phyloP scores from a whole-genome alignment of 2,329 filamentous ascomycete species.

The Nigrograna mackinnonii region DNA sequence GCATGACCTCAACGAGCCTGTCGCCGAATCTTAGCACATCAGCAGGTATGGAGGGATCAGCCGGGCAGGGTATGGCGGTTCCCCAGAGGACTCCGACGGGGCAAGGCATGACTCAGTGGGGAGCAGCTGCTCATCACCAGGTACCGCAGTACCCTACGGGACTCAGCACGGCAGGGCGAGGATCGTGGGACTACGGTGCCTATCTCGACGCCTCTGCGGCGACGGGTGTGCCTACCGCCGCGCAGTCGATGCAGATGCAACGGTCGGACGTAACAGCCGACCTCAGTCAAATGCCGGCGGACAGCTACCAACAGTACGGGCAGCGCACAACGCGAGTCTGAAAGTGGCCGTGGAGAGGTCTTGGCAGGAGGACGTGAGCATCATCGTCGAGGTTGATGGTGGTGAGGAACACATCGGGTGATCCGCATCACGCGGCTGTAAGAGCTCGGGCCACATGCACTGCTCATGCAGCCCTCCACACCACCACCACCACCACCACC shows the following conservation, averaged over 20 bases:
- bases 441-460: constrained; percentile 24
- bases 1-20: constrained; percentile 47
- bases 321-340: constrained; percentile 42
- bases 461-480: constrained; percentile 17
- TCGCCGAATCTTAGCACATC: constrained; percentile 48
- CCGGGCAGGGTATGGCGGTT: constrained; percentile 36
- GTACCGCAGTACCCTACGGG: constrained; percentile 36
- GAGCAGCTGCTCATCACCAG: constrained; percentile 28
- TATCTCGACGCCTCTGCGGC: constrained; percentile 33
- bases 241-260: constrained; percentile 37
- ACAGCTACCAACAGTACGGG: constrained; percentile 39
- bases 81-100: constrained; percentile 35
- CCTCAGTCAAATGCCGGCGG: no score
- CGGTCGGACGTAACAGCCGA: constrained; percentile 33
- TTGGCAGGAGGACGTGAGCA: constrained; percentile 12
- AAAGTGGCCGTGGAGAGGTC: no score
- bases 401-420: constrained; percentile 33
- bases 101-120: constrained; percentile 41
- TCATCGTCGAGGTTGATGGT: constrained; percentile 19
- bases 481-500: constrained; percentile 30
- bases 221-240: constrained; percentile 25
- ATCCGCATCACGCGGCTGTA: constrained; percentile 22
- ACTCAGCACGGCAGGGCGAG: constrained; percentile 32
- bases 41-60: constrained; percentile 43
- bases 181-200: constrained; percentile 39